Conservation (phyloP, 176 grass and related monocot species). For the Aegilops speltoides region DNA sequence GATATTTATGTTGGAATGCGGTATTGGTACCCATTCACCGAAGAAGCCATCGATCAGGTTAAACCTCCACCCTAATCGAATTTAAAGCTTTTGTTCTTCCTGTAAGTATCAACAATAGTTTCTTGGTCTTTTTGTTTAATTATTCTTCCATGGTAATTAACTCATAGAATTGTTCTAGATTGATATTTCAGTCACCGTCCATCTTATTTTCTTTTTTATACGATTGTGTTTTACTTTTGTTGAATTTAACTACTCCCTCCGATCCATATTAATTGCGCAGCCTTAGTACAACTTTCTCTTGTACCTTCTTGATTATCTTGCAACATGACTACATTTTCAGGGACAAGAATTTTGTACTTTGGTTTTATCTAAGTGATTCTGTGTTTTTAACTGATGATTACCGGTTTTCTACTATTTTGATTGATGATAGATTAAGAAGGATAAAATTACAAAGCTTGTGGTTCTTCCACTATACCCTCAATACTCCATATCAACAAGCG, state of each 20-base stretch:
- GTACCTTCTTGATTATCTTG: neutral
- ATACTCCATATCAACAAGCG: conserved; percentile 97
- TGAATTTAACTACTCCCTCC: neutral
- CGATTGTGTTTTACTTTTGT: neutral
- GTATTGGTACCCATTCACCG: conserved; percentile 95
- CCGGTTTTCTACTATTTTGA: conserved; percentile 14
- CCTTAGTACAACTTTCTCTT: no score
- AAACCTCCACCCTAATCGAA: neutral
- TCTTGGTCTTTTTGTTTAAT: neutral
- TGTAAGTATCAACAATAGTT: neutral
- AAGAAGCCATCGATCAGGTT: conserved; percentile 92
- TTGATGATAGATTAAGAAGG: conserved; percentile 82
- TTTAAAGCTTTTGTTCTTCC: neutral
- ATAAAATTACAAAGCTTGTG: conserved; percentile 88
- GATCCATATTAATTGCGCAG: no score
- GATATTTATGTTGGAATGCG: conserved; percentile 97
- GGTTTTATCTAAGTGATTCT: neutral
- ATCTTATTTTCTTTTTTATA: neutral
- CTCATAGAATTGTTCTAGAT: neutral
- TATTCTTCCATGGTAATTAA: conserved; percentile 1
- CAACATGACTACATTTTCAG: neutral
- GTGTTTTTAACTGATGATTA: conserved; percentile 4
- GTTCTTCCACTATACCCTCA: conserved; percentile 97
- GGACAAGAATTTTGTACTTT: neutral
- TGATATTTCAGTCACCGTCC: neutral